These are phyloP conservation scores for Gossypium ekmanianum DNA, from an alignment of 345 rosid species.

Conservation along the genomic window DNA sequence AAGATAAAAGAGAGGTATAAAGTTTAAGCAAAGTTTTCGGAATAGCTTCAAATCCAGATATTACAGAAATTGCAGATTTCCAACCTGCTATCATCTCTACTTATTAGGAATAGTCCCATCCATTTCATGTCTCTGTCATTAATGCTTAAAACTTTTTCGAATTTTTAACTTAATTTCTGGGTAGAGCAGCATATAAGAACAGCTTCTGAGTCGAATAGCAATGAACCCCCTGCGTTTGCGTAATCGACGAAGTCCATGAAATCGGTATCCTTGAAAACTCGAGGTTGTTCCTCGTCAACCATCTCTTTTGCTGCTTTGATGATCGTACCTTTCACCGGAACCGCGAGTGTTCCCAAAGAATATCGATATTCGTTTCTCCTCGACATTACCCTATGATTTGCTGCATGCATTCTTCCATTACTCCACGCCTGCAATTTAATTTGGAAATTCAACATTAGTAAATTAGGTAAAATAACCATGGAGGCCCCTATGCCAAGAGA, in stretches of 20 bases:
- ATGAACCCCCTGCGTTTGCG: not conserved
- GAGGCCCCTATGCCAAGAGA: accelerated
- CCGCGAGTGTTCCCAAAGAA: slow-evolving; percentile 7
- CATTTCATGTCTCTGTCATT: not conserved
- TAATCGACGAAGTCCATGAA: not conserved
- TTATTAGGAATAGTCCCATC: not conserved
- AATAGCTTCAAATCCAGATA: not conserved
- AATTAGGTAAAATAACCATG: too few species aligned
- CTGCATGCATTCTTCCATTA: slow-evolving; percentile 19
- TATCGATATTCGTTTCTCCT: slow-evolving; percentile 12
- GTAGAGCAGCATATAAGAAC: not conserved
- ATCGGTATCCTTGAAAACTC: slow-evolving; percentile 3
- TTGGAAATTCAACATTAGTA: not conserved
- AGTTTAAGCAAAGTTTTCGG: not conserved
- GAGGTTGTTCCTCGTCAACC: slow-evolving; percentile 10
- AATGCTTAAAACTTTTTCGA: not conserved
- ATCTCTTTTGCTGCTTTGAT: slow-evolving; percentile 9
- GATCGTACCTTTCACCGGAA: not conserved
- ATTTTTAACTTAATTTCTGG: not conserved
- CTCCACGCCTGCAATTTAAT: slow-evolving; percentile 5
- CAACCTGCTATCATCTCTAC: not conserved
- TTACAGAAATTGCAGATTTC: not conserved
- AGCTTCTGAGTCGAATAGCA: not conserved
- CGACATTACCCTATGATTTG: slow-evolving; percentile 15
- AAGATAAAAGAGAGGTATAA: slow-evolving; percentile 43